A percentile compares a stretch with the other conserved stretches of the same genome.
phyloP scores from a whole-genome alignment of 768 basidiomycete species.

The Calocera cornea region DNA sequence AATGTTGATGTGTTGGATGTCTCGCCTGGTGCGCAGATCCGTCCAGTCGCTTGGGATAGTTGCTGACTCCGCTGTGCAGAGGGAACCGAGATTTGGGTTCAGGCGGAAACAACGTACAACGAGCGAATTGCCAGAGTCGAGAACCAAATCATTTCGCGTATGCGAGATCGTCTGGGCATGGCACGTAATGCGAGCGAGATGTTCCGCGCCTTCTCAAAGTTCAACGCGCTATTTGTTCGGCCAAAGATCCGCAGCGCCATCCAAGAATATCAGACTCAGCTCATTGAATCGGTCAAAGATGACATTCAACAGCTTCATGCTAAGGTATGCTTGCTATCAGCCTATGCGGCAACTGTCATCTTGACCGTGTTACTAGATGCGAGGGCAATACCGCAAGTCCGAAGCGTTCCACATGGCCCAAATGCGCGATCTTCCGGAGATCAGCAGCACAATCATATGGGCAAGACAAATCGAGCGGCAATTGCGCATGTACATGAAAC shows the following conservation, averaged over 20 bases:
- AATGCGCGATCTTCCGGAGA: slow-evolving; percentile 96
- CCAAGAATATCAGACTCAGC: slow-evolving; percentile 96
- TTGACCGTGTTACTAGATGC: slow-evolving; percentile 47
- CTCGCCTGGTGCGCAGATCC: slow-evolving; percentile 49
- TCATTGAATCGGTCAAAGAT: slow-evolving; percentile 97
- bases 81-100: slow-evolving; percentile 95
- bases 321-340: slow-evolving; percentile 39
- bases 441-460: slow-evolving; percentile 97
- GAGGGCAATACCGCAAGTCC: slow-evolving; percentile 87
- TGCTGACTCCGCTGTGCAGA: slow-evolving; percentile 34
- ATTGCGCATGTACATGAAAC: slow-evolving; percentile 92
- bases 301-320: slow-evolving; percentile 92
- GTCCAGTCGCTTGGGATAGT: neutral
- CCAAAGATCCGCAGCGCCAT: slow-evolving; percentile 98
- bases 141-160: slow-evolving; percentile 91
- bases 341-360: neutral
- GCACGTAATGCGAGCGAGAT: slow-evolving; percentile 98
- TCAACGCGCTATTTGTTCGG: slow-evolving; percentile 90
- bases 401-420: slow-evolving; percentile 98
- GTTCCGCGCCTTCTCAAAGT: slow-evolving; percentile 98
- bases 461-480: slow-evolving; percentile 98
- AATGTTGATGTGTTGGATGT: slow-evolving; percentile 93
- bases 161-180: slow-evolving; percentile 84
- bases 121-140: slow-evolving; percentile 94
- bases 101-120: slow-evolving; percentile 94